Evolutionary conservation across 2,329 filamentous ascomycete genomes (phyloP).

Genomic region (Diaporthe vaccinii): DNA sequence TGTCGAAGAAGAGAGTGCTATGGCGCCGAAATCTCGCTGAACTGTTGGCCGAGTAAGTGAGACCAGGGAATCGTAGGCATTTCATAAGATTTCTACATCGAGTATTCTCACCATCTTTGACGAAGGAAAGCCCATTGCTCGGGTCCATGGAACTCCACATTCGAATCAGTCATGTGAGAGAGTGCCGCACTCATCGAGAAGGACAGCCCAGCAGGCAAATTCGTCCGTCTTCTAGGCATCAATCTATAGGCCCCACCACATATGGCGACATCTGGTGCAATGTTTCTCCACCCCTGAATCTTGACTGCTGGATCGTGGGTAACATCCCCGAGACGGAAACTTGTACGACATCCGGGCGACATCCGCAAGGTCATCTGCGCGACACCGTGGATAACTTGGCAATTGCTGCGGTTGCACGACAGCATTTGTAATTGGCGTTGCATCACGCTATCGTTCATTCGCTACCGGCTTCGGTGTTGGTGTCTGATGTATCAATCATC

Average conservation of each 20-base stretch:
- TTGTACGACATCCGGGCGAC: conserved; percentile 36
- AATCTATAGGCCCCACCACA: not conserved
- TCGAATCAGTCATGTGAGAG: not conserved
- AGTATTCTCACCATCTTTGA: not conserved
- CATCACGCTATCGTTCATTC: conserved; percentile 21
- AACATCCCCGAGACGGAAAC: conserved; percentile 6
- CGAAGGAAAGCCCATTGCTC: no score
- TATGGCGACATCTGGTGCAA: conserved; percentile 1
- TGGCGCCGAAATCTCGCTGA: not conserved
- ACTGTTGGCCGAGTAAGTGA: not conserved
- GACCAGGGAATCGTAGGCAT: not conserved
- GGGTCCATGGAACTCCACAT: not conserved
- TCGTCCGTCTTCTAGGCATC: not conserved
- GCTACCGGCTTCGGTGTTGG: not conserved
- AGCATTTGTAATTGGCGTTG: conserved; percentile 5
- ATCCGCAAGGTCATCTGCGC: conserved; percentile 7
- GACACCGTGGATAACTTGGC: not conserved
- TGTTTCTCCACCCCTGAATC: not conserved
- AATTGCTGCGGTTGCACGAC: not conserved
- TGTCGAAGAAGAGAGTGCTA: not conserved
- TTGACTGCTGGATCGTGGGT: not conserved
- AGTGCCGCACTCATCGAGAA: no score
- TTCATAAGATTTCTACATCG: not conserved
- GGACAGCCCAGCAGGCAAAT: not conserved
- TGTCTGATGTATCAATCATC: conserved; percentile 6